A percentile compares a stretch with the other conserved stretches of the same genome.
These are phyloP conservation scores for Fusarium incarnatum DNA, from an alignment of 2,329 filamentous ascomycete species.

Conservation along the genomic window DNA sequence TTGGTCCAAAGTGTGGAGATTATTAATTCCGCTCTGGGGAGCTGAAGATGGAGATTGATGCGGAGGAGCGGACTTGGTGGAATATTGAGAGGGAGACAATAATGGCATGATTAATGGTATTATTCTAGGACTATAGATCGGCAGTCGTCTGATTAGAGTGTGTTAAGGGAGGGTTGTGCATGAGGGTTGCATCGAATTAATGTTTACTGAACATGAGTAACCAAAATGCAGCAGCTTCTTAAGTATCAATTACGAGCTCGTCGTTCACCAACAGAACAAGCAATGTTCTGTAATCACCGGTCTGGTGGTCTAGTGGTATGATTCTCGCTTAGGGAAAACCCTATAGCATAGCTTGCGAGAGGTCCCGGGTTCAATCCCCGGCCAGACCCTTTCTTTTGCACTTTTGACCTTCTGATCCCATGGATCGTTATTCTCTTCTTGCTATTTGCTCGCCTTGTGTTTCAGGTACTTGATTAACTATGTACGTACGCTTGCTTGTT, in stretches of 20 bases:
- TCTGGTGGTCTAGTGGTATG: slow-evolving; percentile 75
- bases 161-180: not conserved
- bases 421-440: not conserved
- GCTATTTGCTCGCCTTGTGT: not conserved
- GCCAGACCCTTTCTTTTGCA: slow-evolving; percentile 53
- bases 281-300: slow-evolving; percentile 37
- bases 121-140: not conserved
- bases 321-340: slow-evolving; percentile 75
- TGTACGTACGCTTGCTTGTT: no score
- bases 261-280: slow-evolving; percentile 4
- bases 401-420: accelerated
- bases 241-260: accelerated
- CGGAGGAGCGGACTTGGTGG: slow-evolving; percentile 43
- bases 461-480: not conserved
- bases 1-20: slow-evolving; percentile 26
- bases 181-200: not conserved
- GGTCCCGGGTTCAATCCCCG: slow-evolving; percentile 62
- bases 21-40: slow-evolving; percentile 40
- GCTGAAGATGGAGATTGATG: not conserved
- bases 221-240: accelerated
- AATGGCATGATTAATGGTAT: not conserved
- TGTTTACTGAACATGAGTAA: not conserved
- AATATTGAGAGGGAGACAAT: no score
- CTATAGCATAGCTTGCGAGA: slow-evolving; percentile 55
- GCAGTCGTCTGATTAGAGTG: not conserved